phyloP scores from a whole-genome alignment of 805 yeast genomes.

The Ogataea pilisensis region DNA sequence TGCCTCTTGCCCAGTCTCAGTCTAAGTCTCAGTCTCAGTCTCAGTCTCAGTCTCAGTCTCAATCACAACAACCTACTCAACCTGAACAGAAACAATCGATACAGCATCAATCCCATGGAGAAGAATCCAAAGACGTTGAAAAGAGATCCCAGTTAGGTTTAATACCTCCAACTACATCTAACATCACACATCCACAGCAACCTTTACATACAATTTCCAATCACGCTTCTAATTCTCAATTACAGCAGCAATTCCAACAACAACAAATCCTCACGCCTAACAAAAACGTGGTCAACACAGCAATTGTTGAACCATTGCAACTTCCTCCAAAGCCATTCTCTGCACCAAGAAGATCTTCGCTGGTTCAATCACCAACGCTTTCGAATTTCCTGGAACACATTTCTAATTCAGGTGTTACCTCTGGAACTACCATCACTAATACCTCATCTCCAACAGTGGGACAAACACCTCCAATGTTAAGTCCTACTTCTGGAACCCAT shows the following conservation, averaged over 20 bases:
- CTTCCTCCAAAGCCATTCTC: conserved; percentile 24
- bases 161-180: too few relatives aligned
- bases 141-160: too few relatives aligned
- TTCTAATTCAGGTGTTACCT: conserved; percentile 6
- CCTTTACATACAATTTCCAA: background rate
- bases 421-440: conserved; percentile 6
- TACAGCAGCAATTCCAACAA: background rate
- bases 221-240: background rate
- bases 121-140: too few relatives aligned
- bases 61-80: too few relatives aligned
- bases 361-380: conserved; percentile 17
- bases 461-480: background rate
- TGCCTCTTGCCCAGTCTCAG: too few relatives aligned
- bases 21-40: too few relatives aligned
- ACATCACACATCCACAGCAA: too few relatives aligned
- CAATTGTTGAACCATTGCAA: conserved; percentile 8
- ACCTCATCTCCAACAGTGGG: conserved; percentile 5
- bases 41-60: too few relatives aligned
- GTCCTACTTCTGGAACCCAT: background rate
- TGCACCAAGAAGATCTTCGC: conserved; percentile 6
- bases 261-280: conserved; percentile 19
- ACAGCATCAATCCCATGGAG: too few relatives aligned
- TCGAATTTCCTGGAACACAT: conserved; percentile 20
- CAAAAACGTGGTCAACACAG: conserved; percentile 20
- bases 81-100: too few relatives aligned